Base-by-base conservation (phyloP, 2,329 filamentous ascomycete genomes). In the Coniella lustricola region DNA sequence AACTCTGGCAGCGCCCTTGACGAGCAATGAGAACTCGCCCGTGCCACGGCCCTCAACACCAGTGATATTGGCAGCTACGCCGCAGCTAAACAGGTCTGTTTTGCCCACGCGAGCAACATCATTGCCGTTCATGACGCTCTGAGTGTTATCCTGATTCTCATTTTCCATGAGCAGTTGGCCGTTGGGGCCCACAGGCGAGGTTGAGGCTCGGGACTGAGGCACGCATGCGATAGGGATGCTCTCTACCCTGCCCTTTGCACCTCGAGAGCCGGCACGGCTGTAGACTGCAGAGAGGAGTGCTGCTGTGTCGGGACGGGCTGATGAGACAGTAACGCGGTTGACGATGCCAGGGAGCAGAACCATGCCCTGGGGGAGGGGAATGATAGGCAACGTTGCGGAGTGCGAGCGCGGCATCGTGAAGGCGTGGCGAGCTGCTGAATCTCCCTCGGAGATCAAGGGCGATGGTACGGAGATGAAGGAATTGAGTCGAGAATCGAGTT, bases 341-440 rank as follows among this genome's bases (percentile, higher is more conserved):
- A 90, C 82, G 49, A 90, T 82, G 54, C 90, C 89, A 3, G 93
- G 93, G 9, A 95, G 79, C 35, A 97, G 81, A 56, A 96, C 86
- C 54, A 82, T 79, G 56, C 85, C 86, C 61, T 84, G 82, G 46
- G 88, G 81, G 37, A 97, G 79, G 33, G 90, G 87, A 57, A 97
- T 85, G 59, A 97, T 71, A 39, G 91, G 87, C 31, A 95, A 67
- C 47, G 68, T 69, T 38, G 68, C 65, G 48, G 71, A 68, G 57
- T 71, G 64, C 56, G 64, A 61, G 40, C 56, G 63, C 37, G 58
- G 57, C 63, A 65, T 65, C 21, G 33, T 44, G 36, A 8, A n/a
- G 29, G 25, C 25, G 5, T 29, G 25, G 10, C 25, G 25, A 10
- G 25, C 5, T 29, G 25, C n/a, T 29, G 10, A 29, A 10, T 5